Base-by-base conservation (phyloP, 2,329 filamentous ascomycete species). In the Paecilomyces niveus region DNA sequence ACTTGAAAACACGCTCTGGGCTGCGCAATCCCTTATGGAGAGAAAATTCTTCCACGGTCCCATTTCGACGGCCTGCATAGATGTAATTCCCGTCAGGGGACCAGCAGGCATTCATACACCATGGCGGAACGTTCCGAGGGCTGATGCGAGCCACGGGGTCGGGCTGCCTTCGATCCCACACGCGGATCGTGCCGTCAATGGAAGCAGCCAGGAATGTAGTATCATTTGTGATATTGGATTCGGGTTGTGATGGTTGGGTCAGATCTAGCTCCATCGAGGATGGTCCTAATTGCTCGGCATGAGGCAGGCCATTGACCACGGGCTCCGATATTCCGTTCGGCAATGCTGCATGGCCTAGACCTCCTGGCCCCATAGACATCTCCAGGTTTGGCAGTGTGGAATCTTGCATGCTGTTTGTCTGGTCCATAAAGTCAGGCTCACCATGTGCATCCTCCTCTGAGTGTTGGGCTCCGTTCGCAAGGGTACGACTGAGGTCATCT, bases 101-200 rank as follows among this genome's bases (percentile, higher is more conserved):
- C 94, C 94, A 99, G 77, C 92, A 96, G 0, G 92, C 91, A 64
- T 90, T 92, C 86, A 96, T 97, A 74, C 93, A 97, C 93, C 93
- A 99, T 0, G 93, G 94, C 1, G 94, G 93, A 0, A 91, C 89
- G 10, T 85, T 84, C 10, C 86, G 81, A 18, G 89, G 90, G 1
- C 82, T 80, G 58, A 97, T 93, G 29, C 87, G 85, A 2, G 94
- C 92, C 1, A 96, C 81, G 0, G 93, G 89, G 35, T 88, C 83
- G 1, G 84, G 83, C 62, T 89, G 84, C 21, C 94, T 86, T 56
- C 77, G 69, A 63, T 81, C 78, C 78, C 78, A 81, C 45, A 81
- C 65, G 13, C 77, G 73, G 56, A 81, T 79, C 1, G 75, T 73
- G 13, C 78, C 78, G 59, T 80, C 78, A 15, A 80, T 76, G 0